Conservation (phyloP, 164 flowering plant species). For the Saururus chinensis region DNA sequence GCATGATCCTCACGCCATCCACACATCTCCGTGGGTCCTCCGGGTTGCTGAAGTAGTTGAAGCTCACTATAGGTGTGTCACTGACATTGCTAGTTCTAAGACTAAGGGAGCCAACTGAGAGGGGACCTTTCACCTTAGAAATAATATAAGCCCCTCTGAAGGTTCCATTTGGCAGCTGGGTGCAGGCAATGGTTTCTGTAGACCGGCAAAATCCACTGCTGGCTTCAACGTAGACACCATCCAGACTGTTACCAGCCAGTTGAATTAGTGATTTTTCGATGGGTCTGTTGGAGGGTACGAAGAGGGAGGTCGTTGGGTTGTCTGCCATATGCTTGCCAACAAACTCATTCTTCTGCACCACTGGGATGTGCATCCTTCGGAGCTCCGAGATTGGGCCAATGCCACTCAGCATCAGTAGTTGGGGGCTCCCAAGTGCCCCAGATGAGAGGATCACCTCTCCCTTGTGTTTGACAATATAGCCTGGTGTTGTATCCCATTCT, state of each 20-base stretch:
- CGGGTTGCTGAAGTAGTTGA: constrained; percentile 81
- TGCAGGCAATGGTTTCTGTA: constrained; percentile 44
- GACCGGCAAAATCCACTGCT: constrained; percentile 81
- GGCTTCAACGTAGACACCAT: constrained; percentile 80
- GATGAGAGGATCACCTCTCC: constrained; percentile 66
- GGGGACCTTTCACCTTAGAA: constrained; percentile 58
- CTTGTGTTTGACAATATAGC: constrained; percentile 25
- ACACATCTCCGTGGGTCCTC: constrained; percentile 60
- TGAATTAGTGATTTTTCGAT: constrained; percentile 64
- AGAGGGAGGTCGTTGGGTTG: constrained; percentile 75
- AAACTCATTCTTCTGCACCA: constrained; percentile 37
- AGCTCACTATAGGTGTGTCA: constrained; percentile 69
- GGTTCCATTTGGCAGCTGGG: constrained; percentile 54
- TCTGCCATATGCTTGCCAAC: constrained; percentile 88
- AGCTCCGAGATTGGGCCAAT: constrained; percentile 66
- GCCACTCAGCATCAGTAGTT: constrained; percentile 72
- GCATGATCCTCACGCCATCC: constrained; percentile 45
- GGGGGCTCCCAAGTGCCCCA: constrained; percentile 91
- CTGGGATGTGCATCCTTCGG: constrained; percentile 40
- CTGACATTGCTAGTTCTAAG: constrained; percentile 42
- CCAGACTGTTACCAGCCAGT: constrained; percentile 76
- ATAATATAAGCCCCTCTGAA: constrained; percentile 80
- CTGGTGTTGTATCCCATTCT: constrained; percentile 48
- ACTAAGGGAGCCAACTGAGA: constrained; percentile 52
- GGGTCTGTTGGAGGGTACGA: constrained; percentile 42